A percentile compares a stretch with the other conserved stretches of the same genome.
Evolutionary conservation across 1,139 yeast species (phyloP).

Genomic region (Debaryomyces fabryi): DNA sequence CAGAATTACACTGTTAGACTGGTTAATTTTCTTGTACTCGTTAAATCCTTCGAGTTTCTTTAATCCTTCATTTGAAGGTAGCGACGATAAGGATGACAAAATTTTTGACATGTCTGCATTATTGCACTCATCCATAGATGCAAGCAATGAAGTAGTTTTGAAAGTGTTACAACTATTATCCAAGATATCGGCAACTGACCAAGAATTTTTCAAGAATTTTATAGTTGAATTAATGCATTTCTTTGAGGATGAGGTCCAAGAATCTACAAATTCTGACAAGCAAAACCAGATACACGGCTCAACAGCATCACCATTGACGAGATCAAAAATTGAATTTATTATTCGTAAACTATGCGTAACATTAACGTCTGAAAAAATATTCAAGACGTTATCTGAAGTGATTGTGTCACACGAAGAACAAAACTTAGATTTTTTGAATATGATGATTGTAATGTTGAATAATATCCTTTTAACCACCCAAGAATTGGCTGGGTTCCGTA

Average conservation of each 20-base stretch:
- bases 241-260: conserved; percentile 50
- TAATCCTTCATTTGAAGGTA: conserved; percentile 39
- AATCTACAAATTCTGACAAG: conserved; percentile 13
- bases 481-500: conserved; percentile 72
- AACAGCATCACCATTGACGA: conserved; percentile 38
- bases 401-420: conserved; percentile 55
- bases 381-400: conserved; percentile 78
- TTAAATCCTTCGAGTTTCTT: conserved; percentile 67
- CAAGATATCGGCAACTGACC: conserved; percentile 79
- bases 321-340: conserved; percentile 78
- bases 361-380: conserved; percentile 80
- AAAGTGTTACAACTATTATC: conserved; percentile 77
- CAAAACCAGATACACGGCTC: conserved; percentile 24
- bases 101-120: conserved; percentile 71
- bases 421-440: conserved; percentile 72
- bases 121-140: conserved; percentile 79
- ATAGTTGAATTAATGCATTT: conserved; percentile 70
- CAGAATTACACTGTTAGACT: conserved; percentile 82
- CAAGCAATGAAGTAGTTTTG: conserved; percentile 82
- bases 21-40: conserved; percentile 84
- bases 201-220: conserved; percentile 74
- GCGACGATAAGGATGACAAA: conserved; percentile 32
- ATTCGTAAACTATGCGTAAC: conserved; percentile 82
- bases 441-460: conserved; percentile 85
- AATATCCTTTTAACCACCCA: conserved; percentile 88